Conservation (phyloP, 2,329 filamentous ascomycete genomes). For the Nemania diffusa region DNA sequence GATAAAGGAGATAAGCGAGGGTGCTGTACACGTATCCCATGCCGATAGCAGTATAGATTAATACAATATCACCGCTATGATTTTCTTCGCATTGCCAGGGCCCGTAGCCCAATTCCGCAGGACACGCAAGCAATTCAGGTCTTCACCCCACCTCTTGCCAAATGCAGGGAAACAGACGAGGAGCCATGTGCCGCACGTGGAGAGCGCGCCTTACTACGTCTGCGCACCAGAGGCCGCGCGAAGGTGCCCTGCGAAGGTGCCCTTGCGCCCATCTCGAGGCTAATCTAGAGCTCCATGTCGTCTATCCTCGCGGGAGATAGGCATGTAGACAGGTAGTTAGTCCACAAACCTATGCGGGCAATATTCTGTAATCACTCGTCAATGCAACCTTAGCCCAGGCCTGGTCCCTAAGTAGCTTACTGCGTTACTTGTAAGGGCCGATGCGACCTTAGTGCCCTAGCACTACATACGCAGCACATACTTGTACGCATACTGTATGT, state of each 20-base stretch:
- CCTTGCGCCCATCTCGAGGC: neutral
- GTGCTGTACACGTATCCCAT: conserved; percentile 23
- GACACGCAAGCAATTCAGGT: conserved; percentile 25
- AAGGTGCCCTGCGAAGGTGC: neutral
- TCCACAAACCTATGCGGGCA: conserved; percentile 1
- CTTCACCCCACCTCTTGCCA: neutral
- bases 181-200: conserved; percentile 29
- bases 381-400: conserved; percentile 22
- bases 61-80: conserved; percentile 6
- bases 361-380: conserved; percentile 16
- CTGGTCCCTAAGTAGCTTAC: conserved; percentile 22
- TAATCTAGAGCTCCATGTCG: conserved; percentile 2
- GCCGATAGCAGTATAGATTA: conserved; percentile 8
- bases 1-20: conserved; percentile 16
- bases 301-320: too few species aligned
- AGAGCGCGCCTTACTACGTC: conserved; percentile 7
- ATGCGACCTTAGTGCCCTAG: conserved; percentile 16
- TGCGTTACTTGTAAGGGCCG: conserved; percentile 8
- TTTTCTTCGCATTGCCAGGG: conserved; percentile 13
- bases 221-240: neutral
- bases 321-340: neutral
- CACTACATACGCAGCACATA: too few species aligned
- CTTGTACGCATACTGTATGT: too few species aligned
- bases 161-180: conserved; percentile 1
- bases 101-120: conserved; percentile 4